Evolutionary conservation across 1,284 basidiomycete genomes (phyloP).

Genomic region (Ustilago nuda): DNA sequence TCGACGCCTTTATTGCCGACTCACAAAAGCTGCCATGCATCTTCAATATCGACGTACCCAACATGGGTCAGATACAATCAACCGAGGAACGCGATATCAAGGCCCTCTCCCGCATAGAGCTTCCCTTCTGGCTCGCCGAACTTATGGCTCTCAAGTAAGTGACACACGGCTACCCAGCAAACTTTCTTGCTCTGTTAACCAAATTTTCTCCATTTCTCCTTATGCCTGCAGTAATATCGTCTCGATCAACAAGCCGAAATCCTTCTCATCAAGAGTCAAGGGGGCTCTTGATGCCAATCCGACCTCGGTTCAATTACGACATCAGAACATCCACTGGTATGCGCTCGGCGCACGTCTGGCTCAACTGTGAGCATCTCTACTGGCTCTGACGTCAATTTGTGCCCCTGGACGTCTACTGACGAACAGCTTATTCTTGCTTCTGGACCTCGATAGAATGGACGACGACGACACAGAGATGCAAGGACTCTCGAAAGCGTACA

Average conservation of each 20-base stretch:
- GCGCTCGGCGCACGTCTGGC: constrained; percentile 62
- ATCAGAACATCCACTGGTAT: constrained; percentile 64
- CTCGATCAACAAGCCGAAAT: constrained; percentile 61
- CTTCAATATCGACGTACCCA: constrained; percentile 64
- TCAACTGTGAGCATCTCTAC: constrained; percentile 42
- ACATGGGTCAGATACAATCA: constrained; percentile 63
- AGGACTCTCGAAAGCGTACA: constrained; percentile 60
- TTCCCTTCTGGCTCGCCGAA: constrained; percentile 67
- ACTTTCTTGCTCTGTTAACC: background rate
- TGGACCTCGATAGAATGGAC: constrained; percentile 46
- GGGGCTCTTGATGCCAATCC: constrained; percentile 64
- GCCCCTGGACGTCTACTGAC: background rate
- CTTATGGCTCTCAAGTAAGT: constrained; percentile 63
- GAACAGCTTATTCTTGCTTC: background rate
- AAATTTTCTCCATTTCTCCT: background rate
- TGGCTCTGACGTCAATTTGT: no score
- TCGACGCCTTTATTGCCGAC: constrained; percentile 63
- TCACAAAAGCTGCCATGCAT: constrained; percentile 60
- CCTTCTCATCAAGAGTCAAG: constrained; percentile 59
- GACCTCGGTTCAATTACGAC: constrained; percentile 57
- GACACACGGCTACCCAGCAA: background rate
- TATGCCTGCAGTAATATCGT: constrained; percentile 53
- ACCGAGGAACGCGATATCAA: constrained; percentile 59
- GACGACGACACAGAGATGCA: constrained; percentile 54
- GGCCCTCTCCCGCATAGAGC: constrained; percentile 58